A percentile compares a stretch with the other conserved stretches of the same genome.
These are phyloP conservation scores for Carex cristatella DNA, from an alignment of 176 grass and related monocot genomes.

Conservation along the genomic window DNA sequence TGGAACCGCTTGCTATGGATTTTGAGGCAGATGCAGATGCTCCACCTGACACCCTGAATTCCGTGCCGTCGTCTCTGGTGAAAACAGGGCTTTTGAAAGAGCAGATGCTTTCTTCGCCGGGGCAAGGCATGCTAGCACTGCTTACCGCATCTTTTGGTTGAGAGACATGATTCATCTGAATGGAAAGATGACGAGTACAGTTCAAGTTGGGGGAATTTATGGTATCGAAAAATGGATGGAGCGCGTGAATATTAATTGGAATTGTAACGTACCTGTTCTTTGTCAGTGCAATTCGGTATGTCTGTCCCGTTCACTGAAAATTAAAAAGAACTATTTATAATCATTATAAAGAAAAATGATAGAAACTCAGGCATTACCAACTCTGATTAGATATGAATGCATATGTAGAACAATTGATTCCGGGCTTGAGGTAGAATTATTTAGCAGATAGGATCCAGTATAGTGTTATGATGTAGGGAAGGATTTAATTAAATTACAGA, in stretches of 20 bases:
- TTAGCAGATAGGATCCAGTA: not conserved
- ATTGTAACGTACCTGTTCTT: conserved; percentile 35
- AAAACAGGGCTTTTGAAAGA: conserved; percentile 52
- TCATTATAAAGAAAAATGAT: conserved; percentile 23
- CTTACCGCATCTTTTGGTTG: conserved; percentile 41
- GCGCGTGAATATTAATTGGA: not conserved
- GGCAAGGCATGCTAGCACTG: conserved; percentile 40
- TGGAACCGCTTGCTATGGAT: conserved; percentile 42
- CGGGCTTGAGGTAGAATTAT: not conserved
- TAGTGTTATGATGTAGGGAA: not conserved
- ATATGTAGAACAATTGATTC: not conserved
- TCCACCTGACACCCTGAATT: conserved; percentile 49
- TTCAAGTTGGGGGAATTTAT: conserved; percentile 4
- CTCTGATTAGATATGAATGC: conserved; percentile 8
- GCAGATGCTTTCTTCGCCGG: conserved; percentile 86
- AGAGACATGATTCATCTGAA: conserved; percentile 28
- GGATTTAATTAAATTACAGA: not conserved
- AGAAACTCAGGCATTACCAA: not conserved
- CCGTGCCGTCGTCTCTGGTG: conserved; percentile 36
- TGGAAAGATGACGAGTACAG: conserved; percentile 23
- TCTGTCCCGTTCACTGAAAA: conserved; percentile 33
- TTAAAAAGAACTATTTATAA: conserved; percentile 23
- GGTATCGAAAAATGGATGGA: not conserved
- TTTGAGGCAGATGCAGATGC: conserved; percentile 46
- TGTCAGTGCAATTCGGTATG: conserved; percentile 22